Conservation (phyloP, 2,329 filamentous ascomycete species). For the Trichothecium roseum region DNA sequence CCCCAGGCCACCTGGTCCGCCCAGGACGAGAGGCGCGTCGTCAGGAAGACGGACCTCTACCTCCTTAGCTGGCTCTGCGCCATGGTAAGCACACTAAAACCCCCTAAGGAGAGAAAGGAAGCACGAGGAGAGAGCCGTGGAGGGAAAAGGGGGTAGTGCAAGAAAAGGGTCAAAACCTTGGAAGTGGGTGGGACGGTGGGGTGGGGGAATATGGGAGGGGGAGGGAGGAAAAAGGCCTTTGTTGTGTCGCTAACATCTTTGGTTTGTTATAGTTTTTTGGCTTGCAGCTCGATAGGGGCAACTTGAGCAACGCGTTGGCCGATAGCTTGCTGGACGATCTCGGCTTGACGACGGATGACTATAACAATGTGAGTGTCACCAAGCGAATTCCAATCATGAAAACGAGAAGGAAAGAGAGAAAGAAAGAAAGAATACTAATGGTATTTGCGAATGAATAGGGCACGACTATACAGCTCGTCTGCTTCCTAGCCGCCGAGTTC, state of each 20-base stretch:
- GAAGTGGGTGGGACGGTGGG: no score
- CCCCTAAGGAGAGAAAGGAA: no score
- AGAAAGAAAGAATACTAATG: not conserved
- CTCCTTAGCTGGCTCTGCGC: slow-evolving; percentile 31
- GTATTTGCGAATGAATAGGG: slow-evolving; percentile 19
- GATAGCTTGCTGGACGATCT: slow-evolving; percentile 51
- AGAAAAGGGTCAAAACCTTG: no score
- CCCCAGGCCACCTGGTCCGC: slow-evolving; percentile 36
- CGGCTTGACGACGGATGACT: slow-evolving; percentile 36
- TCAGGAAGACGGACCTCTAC: slow-evolving; percentile 39
- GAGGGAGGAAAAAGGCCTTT: no score
- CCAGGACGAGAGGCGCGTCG: slow-evolving; percentile 43
- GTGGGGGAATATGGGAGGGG: no score
- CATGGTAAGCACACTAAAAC: slow-evolving; percentile 23
- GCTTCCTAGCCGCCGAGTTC: slow-evolving; percentile 45
- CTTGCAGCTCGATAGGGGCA: slow-evolving; percentile 53
- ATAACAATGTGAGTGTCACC: slow-evolving; percentile 35
- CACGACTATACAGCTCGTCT: slow-evolving; percentile 43
- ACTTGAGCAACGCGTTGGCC: slow-evolving; percentile 50
- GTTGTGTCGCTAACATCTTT: slow-evolving; percentile 17
- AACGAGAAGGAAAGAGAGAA: not conserved
- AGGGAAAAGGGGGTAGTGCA: no score
- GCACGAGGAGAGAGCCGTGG: no score
- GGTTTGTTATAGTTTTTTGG: slow-evolving; percentile 49
- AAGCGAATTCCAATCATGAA: not conserved